Evolutionary conservation across 2,329 filamentous ascomycete genomes (phyloP), one percentile per base, ranked within the genome.

Genomic region (Orbilia brochopaga): DNA sequence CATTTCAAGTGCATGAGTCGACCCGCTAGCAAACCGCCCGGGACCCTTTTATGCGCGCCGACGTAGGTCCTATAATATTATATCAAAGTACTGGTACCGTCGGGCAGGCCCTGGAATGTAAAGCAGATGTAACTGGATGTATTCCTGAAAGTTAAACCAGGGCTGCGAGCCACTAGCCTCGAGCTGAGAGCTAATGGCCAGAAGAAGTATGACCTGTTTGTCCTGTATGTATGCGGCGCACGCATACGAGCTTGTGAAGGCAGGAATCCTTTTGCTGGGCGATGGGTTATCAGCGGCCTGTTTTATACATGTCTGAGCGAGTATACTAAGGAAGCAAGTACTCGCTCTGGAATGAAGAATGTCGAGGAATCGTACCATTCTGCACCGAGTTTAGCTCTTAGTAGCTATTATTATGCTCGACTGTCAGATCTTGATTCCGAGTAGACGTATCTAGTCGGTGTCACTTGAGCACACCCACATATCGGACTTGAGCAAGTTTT

Each of bases 381-480:
- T 42, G 5, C 13, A 42, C 37, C 5, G 37, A 17, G 37, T 42
- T 42, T 42, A 42, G 37, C n/a, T 42, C 37, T 6, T 42, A 42
- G 37, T 15, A 42, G 37, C 37, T 17, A 42, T 15, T 42, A 13
- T 42, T 42, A 42, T 42, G 4, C 13, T 13, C 37, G 11, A 42
- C 37, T 42, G 37, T 42, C 37, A 42, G 37, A 42, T 42, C 37
- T 42, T 42, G 37, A 17, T 15, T 42, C 37, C 37, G 37, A 42
- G 37, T 42, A 15, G 13, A 42, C 37, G 13, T 13, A 42, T 32
- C 27, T 32, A 32, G 27, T 32, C 27, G 27, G 37, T 42, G 37
- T 42, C 37, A 42, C 37, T 42, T 42, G 37, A 42, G 13, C n/a
- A 42, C 37, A 6, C 15, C 11, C 37, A 15, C n/a, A 42, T 42